Evolutionary conservation across 2,329 filamentous ascomycete species (phyloP).

Genomic region (Fusarium luffae): DNA sequence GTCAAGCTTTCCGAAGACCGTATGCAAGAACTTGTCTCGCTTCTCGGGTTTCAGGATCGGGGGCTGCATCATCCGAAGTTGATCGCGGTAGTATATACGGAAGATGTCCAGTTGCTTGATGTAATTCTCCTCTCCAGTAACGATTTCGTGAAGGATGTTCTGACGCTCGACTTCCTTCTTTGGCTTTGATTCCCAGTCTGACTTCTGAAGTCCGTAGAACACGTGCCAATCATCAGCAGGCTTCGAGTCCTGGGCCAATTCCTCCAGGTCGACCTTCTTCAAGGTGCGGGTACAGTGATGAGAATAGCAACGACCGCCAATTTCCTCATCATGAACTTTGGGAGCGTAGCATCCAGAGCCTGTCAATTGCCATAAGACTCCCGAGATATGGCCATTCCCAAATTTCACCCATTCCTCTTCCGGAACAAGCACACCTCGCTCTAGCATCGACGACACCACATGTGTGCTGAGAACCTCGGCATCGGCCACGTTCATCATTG

Average conservation of each 20-base stretch:
- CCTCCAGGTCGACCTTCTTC: slow-evolving; percentile 91
- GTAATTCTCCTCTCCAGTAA: slow-evolving; percentile 90
- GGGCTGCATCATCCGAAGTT: slow-evolving; percentile 76
- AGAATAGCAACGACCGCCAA: slow-evolving; percentile 86
- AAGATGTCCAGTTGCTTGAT: slow-evolving; percentile 91
- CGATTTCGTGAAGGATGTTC: slow-evolving; percentile 94
- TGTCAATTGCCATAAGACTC: slow-evolving; percentile 93
- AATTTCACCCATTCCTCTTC: slow-evolving; percentile 99
- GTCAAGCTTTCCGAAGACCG: slow-evolving; percentile 92
- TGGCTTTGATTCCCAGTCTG: slow-evolving; percentile 74
- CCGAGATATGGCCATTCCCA: slow-evolving; percentile 80
- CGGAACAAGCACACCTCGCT: slow-evolving; percentile 78
- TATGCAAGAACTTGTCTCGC: slow-evolving; percentile 80
- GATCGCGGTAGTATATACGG: slow-evolving; percentile 85
- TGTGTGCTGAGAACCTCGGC: slow-evolving; percentile 85
- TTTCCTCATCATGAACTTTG: slow-evolving; percentile 78
- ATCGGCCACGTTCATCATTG: slow-evolving; percentile 98
- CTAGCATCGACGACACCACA: slow-evolving; percentile 83
- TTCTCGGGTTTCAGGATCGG: slow-evolving; percentile 83
- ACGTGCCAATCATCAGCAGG: slow-evolving; percentile 84
- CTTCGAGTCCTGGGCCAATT: slow-evolving; percentile 76
- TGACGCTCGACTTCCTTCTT: slow-evolving; percentile 94
- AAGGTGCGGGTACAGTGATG: slow-evolving; percentile 93
- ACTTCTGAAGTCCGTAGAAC: slow-evolving; percentile 85
- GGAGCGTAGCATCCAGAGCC: slow-evolving; percentile 91